phyloP scores from a whole-genome alignment of 2,329 filamentous ascomycete genomes.

The Podosphaera fusca region DNA sequence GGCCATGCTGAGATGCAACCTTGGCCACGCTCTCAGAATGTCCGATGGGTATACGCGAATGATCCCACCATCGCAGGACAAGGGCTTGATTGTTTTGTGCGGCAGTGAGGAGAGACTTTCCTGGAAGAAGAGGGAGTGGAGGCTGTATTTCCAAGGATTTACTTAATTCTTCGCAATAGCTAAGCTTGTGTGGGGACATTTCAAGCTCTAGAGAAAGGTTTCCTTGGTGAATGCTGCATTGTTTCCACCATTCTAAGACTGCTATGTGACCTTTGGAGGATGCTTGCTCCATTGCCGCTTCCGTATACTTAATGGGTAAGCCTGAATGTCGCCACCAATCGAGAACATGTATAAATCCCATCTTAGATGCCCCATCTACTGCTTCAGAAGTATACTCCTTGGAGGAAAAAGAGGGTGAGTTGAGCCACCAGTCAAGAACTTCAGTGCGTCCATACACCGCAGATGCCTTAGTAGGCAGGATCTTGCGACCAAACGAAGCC shows the following conservation, averaged over 20 bases:
- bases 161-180: slow-evolving; percentile 4
- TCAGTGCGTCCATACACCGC: slow-evolving; percentile 65
- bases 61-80: slow-evolving; percentile 72
- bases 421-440: slow-evolving; percentile 79
- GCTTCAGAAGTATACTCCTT: slow-evolving; percentile 61
- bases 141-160: slow-evolving; percentile 11
- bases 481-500: slow-evolving; percentile 59
- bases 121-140: slow-evolving; percentile 44
- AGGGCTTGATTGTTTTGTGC: slow-evolving; percentile 60
- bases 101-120: slow-evolving; percentile 63
- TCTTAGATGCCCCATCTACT: slow-evolving; percentile 66
- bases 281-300: slow-evolving; percentile 69
- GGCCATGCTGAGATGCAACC: slow-evolving; percentile 64
- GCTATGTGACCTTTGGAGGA: slow-evolving; percentile 64
- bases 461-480: slow-evolving; percentile 71
- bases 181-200: slow-evolving; percentile 8
- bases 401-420: slow-evolving; percentile 57
- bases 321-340: slow-evolving; percentile 81
- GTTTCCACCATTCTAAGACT: slow-evolving; percentile 85
- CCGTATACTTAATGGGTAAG: slow-evolving; percentile 62
- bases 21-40: slow-evolving; percentile 67
- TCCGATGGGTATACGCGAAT: slow-evolving; percentile 53
- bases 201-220: slow-evolving; percentile 22
- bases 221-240: slow-evolving; percentile 36
- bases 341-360: slow-evolving; percentile 64